A percentile compares a stretch with the other conserved stretches of the same genome.
phyloP scores from a whole-genome alignment of 805 yeast genomes.

The Metschnikowia bowlesiae region DNA sequence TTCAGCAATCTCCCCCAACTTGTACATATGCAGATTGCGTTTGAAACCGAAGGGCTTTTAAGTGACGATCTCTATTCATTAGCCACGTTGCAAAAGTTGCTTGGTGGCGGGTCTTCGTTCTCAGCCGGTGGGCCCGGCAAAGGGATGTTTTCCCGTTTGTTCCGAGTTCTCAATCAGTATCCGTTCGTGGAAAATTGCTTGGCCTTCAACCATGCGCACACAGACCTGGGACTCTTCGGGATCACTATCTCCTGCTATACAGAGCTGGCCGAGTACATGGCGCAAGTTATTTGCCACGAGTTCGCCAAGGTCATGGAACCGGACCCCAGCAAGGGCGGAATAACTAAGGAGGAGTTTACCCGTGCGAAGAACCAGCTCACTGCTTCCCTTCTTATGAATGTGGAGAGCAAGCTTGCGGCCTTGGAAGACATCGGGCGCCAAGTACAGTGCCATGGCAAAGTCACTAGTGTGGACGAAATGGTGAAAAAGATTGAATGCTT shows the following conservation, averaged over 20 bases:
- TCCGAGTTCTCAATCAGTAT: constrained; percentile 84
- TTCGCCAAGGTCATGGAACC: constrained; percentile 32
- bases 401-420: constrained; percentile 90
- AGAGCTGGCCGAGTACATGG: constrained; percentile 77
- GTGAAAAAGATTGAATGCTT: constrained; percentile 67
- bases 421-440: constrained; percentile 95
- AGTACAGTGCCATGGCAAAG: constrained; percentile 74
- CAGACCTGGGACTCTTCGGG: constrained; percentile 90
- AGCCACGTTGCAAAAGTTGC: constrained; percentile 81
- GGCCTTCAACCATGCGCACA: constrained; percentile 84
- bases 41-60: constrained; percentile 79
- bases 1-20: constrained; percentile 63
- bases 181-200: constrained; percentile 87
- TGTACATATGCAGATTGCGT: constrained; percentile 80
- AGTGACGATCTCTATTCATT: constrained; percentile 86
- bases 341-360: constrained; percentile 67
- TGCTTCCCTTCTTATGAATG: constrained; percentile 83
- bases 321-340: constrained; percentile 45
- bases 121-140: constrained; percentile 99
- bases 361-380: constrained; percentile 92
- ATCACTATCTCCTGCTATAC: constrained; percentile 81
- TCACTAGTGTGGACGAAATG: constrained; percentile 78
- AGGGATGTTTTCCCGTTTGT: constrained; percentile 94
- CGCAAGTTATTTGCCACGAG: constrained; percentile 64
- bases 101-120: constrained; percentile 97